A percentile compares a stretch with the other conserved stretches of the same genome.
Evolutionary conservation across 805 yeast species (phyloP).

Genomic region (Myxozyma neotropica): DNA sequence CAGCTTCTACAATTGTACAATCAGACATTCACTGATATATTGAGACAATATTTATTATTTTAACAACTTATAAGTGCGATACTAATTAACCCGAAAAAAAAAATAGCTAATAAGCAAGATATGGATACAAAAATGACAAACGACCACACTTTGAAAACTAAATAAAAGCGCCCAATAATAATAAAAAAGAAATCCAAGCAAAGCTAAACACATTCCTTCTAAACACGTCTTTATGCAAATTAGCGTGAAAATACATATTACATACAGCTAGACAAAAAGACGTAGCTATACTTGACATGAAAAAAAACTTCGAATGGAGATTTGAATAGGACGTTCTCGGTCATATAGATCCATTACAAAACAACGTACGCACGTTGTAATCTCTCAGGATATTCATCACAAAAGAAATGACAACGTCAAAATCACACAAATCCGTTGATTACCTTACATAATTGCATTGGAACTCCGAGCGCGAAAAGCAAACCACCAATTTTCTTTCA

Average conservation of each 20-base stretch:
- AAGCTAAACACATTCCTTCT: background rate
- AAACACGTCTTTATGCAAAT: conserved; percentile 1
- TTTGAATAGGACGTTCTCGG: too few relatives aligned
- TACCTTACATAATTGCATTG: too few relatives aligned
- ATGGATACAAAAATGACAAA: background rate
- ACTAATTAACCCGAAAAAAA: background rate
- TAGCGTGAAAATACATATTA: background rate
- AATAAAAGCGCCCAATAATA: background rate
- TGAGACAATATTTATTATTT: background rate
- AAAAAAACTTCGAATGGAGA: background rate
- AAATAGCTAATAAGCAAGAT: background rate
- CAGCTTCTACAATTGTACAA: background rate
- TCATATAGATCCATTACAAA: too few relatives aligned
- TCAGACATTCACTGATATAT: background rate
- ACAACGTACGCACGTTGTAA: too few relatives aligned
- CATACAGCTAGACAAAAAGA: background rate
- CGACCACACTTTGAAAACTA: background rate
- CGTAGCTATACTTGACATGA: background rate
- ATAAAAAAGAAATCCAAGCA: background rate
- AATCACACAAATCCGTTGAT: too few relatives aligned
- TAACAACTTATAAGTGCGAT: background rate
- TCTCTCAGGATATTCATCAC: too few relatives aligned
- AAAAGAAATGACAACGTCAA: too few relatives aligned
- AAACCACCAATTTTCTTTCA: too few relatives aligned
- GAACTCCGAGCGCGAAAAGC: too few relatives aligned